Percentiles rank a stretch among this genome's conserved stretches.
Conservation (phyloP, 2,329 filamentous ascomycete genomes). For the Claviceps pusilla region DNA sequence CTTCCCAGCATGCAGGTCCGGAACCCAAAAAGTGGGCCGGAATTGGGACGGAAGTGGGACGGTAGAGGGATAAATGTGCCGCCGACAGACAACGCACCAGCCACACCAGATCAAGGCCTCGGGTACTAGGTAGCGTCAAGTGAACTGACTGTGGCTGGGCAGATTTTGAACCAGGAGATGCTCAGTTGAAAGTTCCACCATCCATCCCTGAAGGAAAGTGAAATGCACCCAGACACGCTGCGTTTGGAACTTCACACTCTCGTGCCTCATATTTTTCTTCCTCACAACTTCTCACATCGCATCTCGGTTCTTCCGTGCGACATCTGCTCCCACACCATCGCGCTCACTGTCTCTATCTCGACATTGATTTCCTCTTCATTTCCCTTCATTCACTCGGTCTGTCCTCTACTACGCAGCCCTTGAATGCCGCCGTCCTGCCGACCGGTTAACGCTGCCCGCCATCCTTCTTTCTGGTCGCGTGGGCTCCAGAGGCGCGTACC, state of each 20-base stretch:
- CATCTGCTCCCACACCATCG: constrained; percentile 7
- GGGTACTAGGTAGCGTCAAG: background rate
- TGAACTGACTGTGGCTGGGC: background rate
- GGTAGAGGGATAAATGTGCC: background rate
- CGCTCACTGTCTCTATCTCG: constrained; percentile 1
- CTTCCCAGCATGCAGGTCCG: too few species aligned
- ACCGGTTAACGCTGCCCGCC: background rate
- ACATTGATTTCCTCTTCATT: background rate
- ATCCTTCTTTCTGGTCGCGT: constrained; percentile 23
- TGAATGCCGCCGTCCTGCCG: constrained; percentile 8
- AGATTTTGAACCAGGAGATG: background rate
- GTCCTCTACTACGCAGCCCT: constrained; percentile 33
- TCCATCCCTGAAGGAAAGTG: constrained; percentile 4
- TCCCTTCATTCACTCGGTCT: background rate
- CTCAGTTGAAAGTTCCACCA: background rate
- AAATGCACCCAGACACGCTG: background rate
- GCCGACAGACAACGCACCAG: background rate
- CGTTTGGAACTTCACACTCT: constrained; percentile 4
- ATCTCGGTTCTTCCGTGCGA: constrained; percentile 1
- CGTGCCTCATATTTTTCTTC: constrained; percentile 3
- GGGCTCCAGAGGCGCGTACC: constrained; percentile 16
- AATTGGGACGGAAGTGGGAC: background rate
- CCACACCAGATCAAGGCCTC: background rate
- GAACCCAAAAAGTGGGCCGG: too few species aligned
- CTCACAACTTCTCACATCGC: constrained; percentile 2